Evolutionary conservation across 2,329 filamentous ascomycete species (phyloP), one percentile per base, ranked within the genome.

Genomic region (Fonsecaea nubica): DNA sequence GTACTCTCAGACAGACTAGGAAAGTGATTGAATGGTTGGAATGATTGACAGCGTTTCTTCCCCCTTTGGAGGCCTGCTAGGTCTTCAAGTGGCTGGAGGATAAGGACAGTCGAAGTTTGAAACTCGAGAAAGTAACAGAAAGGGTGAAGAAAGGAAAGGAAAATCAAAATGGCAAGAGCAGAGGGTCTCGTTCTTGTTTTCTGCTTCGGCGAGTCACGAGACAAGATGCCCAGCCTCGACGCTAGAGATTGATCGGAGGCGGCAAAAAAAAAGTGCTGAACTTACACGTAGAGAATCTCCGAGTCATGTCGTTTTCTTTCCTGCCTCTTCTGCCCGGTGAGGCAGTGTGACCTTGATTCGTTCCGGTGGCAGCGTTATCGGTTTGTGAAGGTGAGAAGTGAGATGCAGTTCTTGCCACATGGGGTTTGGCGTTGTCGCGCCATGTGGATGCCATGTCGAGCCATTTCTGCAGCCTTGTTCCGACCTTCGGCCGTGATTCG

Each of bases 401-500:
- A 50, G 45, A 50, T 50, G 18, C 45, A 5, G 21, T 12, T 50
- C 45, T 50, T 25, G 21, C 45, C 45, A 4, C 45, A 25, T 25
- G 18, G 9, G 45, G 45, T 50, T 25, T 50, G 25, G 40, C 18
- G 6, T n/a, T n/a, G 18, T 10, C 45, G 21, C 45, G 45, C 45
- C 45, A 50, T 50, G 45, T 50, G 45, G 45, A 50, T 50, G 45
- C 25, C 45, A 5, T 18, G 18, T 21, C 45, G 45, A 50, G 45
- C 40, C 18, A 25, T 25, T 50, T 21, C 45, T 21, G 45, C 45
- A 50, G 45, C 45, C 45, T 50, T 50, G 45, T 21, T 50, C 45
- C 45, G 45, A 50, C 25, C 21, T 50, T 50, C 45, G 45, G 45
- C 45, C 45, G 45, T 50, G 45, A 12, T 50, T 50, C 45, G 45